Evolutionary conservation across 129 eudicot genomes (phyloP), one percentile per base, ranked within the genome.

Genomic region (Tagetes erecta): DNA sequence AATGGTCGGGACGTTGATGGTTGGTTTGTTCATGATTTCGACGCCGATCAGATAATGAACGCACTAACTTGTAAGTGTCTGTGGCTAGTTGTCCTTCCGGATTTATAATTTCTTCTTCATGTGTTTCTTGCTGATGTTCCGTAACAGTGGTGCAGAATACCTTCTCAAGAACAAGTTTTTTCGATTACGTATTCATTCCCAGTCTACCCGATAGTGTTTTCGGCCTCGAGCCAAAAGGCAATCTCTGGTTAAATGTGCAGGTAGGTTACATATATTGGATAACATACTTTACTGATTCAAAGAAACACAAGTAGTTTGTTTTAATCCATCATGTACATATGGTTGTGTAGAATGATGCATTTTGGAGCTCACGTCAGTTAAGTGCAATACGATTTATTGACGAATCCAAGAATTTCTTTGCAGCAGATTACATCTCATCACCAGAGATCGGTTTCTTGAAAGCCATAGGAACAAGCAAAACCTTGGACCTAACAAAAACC

Each of bases 361-460:
- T 95, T 75, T 95, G 85, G 68, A 79, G 80, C 67, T 74, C 87
- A 69, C 87, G 83, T 74, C 85, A 84, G 12, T 59, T 91, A 57
- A 76, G 78, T 33, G 80, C 73, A n/a, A 74, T 78, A 70, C 53
- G 30, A 3, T 88, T 81, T 73, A 79, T 90, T 8, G 73, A 80
- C 8, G 81, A 87, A 2, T 78, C 84, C 13, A 67, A 78, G 60
- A 40, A 50, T 11, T 74, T 30, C 7, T 73, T 77, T 36, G 76
- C 69, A 20, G 84, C 95, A 2, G 79, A 68, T 68, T 91, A 85
- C 81, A 80, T 95, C 50, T 95, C 99, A 51, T 95, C 99, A 38
- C 90, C 99, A 0, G 99, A 95, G 80, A 87, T 88, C 1, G 88
- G 84, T 71, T 95, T 95, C 92, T 84, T 95, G 83, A 91, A 87